Evolutionary conservation across 305 asterid genomes (phyloP).

Genomic region (Solanum hybrid): DNA sequence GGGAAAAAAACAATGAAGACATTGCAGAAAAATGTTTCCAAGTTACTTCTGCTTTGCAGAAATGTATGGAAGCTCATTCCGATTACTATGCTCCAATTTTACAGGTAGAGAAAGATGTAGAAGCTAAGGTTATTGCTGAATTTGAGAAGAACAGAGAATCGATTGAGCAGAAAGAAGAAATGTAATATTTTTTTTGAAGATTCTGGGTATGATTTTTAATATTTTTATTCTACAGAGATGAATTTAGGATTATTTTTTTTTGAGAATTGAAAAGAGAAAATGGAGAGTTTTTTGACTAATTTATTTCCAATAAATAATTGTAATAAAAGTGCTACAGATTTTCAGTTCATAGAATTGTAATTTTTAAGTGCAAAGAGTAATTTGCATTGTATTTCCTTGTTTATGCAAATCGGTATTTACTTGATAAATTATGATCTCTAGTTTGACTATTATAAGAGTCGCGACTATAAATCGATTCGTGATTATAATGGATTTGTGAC

Average conservation of each 20-base stretch:
- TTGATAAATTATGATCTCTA: no score
- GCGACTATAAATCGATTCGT: neutral
- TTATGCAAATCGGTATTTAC: neutral
- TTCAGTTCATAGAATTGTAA: neutral
- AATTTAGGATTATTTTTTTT: neutral
- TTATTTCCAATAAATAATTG: neutral
- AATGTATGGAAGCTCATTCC: constrained; percentile 68
- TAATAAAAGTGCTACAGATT: neutral
- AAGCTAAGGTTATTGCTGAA: constrained; percentile 25
- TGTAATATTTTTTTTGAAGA: neutral
- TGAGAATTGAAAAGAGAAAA: neutral
- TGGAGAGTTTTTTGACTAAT: neutral
- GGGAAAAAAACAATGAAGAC: constrained; percentile 48
- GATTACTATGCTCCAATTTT: constrained; percentile 59
- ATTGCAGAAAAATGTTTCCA: constrained; percentile 53
- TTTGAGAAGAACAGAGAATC: constrained; percentile 17
- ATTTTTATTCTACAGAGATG: neutral
- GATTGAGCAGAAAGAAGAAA: neutral
- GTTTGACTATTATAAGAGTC: neutral
- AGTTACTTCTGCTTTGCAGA: constrained; percentile 45
- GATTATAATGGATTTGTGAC: no score
- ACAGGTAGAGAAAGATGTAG: constrained; percentile 51
- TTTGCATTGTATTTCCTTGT: neutral
- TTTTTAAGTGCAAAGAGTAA: neutral
- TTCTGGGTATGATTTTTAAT: neutral